Evolutionary conservation across 208 protist genomes (phyloP), one percentile per base, ranked within the genome.

Genomic region (Leishmania lainsoni): DNA sequence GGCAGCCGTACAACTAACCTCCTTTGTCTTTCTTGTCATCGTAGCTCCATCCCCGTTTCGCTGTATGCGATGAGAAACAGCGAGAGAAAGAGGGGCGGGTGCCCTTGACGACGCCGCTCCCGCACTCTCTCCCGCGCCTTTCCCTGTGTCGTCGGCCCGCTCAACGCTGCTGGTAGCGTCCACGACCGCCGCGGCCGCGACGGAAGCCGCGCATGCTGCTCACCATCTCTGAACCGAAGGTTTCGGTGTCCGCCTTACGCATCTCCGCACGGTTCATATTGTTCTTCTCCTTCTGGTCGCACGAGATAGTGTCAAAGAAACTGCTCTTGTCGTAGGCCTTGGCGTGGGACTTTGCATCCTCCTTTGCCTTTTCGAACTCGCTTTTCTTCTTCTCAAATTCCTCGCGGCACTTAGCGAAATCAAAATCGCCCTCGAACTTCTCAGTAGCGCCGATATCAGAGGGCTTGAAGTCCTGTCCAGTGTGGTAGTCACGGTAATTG

Each of bases 321-420:
- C 76, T 94, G 61, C 69, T 90, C 84, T 95, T 94, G 83, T 89
- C 86, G 88, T 98, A 98, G 52, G 90, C 91, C 86, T 95, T 94
- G 78, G 77, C 83, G 84, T 91, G 85, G 39, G 51, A 74, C 84
- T 94, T 92, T 70, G 89, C 88, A 17, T 96, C 91, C 80, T 95
- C 93, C 90, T 95, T 95, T 63, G 91, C 93, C 92, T 94, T 94
- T 87, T 96, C 89, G 75, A 96, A 95, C 84, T 97, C 93, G 42
- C 86, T 93, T 86, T 95, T 95, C 84, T 96, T 96, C 89, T 92
- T 94, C 90, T 97, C 94, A 73, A 98, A 96, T 89, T 97, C 92
- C 88, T 97, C 90, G 32, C 89, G 87, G 79, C 84, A 88, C 88
- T 95, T 95, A 39, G 70, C 69, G 85, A 98, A 98, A 84, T 98